Conservation (phyloP, 1,284 basidiomycete species). For the Pulveroboletus sp. region DNA sequence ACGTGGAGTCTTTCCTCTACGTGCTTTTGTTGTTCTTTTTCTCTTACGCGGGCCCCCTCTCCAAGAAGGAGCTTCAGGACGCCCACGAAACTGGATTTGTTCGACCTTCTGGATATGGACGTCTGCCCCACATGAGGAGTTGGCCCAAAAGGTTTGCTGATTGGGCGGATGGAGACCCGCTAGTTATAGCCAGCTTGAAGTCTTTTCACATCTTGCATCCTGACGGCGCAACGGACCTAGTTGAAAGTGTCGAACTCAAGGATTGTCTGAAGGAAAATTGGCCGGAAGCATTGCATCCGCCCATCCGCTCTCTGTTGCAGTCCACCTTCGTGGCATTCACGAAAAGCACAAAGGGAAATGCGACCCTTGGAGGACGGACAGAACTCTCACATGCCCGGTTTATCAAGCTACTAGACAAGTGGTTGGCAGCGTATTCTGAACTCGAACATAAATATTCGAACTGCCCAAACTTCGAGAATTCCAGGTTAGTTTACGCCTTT, state of each 20-base stretch:
- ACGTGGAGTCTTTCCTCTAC: slow-evolving; percentile 19
- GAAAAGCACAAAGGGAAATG: neutral
- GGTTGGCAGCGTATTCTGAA: neutral
- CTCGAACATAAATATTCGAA: neutral
- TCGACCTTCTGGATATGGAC: neutral
- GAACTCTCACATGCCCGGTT: neutral
- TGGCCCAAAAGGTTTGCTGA: slow-evolving; percentile 1
- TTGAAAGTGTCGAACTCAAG: neutral
- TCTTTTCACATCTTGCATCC: neutral
- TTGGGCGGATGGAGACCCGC: slow-evolving; percentile 7
- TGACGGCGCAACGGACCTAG: neutral
- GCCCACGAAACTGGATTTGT: slow-evolving; percentile 1
- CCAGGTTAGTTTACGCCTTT: neutral
- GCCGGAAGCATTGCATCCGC: neutral
- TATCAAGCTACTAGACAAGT: neutral
- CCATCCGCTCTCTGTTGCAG: neutral
- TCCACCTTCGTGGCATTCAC: neutral
- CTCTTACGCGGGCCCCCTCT: slow-evolving; percentile 9
- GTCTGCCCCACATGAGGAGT: neutral
- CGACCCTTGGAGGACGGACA: neutral
- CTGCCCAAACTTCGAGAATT: neutral
- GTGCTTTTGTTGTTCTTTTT: slow-evolving; percentile 17
- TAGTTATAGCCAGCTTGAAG: neutral
- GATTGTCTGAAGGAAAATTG: neutral
- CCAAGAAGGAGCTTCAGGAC: neutral